Percentiles rank a stretch among this genome's conserved stretches.
These are phyloP conservation scores for Cicer bijugum DNA, from an alignment of 306 rosid species.

Conservation along the genomic window DNA sequence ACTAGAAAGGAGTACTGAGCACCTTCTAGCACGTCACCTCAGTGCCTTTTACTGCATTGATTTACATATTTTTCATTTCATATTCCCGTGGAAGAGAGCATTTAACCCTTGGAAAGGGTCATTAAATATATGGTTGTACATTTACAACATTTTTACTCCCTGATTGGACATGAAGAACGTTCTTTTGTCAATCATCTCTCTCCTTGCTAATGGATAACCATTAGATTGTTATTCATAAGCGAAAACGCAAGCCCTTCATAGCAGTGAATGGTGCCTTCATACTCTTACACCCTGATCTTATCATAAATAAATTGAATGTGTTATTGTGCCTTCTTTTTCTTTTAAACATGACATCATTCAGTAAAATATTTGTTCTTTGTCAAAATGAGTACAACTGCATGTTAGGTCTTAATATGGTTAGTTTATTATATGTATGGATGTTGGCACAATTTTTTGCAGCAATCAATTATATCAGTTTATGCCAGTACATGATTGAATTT, in stretches of 20 bases:
- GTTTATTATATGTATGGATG: neutral
- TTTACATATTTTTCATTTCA: too few species aligned
- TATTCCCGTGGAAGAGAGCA: too few species aligned
- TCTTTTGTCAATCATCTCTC: neutral
- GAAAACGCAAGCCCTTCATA: neutral
- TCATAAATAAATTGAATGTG: constrained; percentile 24
- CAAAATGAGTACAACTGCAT: constrained; percentile 32
- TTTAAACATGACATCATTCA: constrained; percentile 19
- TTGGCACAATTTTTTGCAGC: constrained; percentile 6
- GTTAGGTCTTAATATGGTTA: constrained; percentile 15
- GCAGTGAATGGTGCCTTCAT: neutral
- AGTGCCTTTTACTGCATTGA: too few species aligned
- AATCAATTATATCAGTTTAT: constrained; percentile 23
- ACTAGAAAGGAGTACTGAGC: too few species aligned
- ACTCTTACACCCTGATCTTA: neutral
- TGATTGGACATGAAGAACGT: neutral
- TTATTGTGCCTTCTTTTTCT: neutral
- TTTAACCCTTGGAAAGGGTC: neutral
- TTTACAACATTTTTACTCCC: neutral
- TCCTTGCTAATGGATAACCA: constrained; percentile 3
- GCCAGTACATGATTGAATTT: constrained; percentile 28
- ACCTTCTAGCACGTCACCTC: too few species aligned
- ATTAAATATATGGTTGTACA: constrained; percentile 9
- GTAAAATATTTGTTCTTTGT: constrained; percentile 33
- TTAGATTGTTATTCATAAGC: constrained; percentile 14